Conservation (phyloP, 2,329 filamentous ascomycete genomes). For the Tolypocladium sp. region DNA sequence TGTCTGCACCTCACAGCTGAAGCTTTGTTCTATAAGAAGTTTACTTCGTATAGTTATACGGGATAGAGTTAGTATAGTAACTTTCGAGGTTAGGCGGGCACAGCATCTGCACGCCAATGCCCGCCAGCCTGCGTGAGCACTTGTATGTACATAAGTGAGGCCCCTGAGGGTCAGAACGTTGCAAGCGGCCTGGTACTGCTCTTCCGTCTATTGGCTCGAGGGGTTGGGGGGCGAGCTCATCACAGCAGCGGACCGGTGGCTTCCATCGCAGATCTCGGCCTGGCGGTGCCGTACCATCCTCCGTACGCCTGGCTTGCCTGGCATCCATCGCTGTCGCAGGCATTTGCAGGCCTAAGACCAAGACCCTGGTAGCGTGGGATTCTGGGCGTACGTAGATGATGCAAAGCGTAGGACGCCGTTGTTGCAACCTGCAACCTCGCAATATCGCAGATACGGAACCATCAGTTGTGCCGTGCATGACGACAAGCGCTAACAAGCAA, state of each 20-base stretch:
- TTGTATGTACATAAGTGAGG: neutral
- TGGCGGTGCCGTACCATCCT: neutral
- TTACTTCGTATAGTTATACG: neutral
- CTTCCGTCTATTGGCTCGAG: neutral
- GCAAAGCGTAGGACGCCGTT: too few relatives aligned
- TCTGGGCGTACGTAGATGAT: neutral
- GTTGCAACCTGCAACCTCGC: too few relatives aligned
- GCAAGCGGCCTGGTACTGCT: neutral
- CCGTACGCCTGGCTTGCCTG: neutral
- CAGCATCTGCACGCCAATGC: neutral
- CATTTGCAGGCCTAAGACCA: neutral
- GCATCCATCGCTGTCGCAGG: neutral
- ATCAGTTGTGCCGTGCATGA: too few relatives aligned
- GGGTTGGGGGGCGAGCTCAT: neutral
- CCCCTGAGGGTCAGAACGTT: too few relatives aligned
- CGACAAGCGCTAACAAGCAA: too few relatives aligned
- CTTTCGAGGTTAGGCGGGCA: neutral
- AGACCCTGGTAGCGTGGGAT: neutral
- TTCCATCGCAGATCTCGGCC: neutral
- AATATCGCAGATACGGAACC: too few relatives aligned
- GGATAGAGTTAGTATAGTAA: neutral
- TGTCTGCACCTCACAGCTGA: neutral
- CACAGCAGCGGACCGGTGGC: too few relatives aligned
- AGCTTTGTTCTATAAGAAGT: neutral
- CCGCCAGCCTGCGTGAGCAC: neutral